Percentiles rank a stretch among this genome's conserved stretches.
These are phyloP conservation scores for Rhizopogon roseolus DNA, from an alignment of 768 basidiomycete genomes.

Conservation along the genomic window DNA sequence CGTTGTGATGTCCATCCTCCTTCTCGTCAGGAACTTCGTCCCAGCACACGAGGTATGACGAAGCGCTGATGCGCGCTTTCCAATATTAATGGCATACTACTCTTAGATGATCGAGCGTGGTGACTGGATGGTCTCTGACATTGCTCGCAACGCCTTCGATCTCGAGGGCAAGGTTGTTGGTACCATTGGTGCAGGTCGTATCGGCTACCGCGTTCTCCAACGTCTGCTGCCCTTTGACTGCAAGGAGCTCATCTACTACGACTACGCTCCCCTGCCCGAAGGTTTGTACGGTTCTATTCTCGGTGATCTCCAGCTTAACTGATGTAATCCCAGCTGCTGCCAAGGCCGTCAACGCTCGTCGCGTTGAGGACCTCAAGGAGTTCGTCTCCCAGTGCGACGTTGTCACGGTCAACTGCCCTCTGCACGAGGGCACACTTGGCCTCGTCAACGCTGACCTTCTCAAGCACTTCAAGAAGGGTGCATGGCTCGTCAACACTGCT, in stretches of 20 bases:
- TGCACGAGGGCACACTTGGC: slow-evolving; percentile 80
- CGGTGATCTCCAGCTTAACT: neutral
- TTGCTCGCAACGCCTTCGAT: slow-evolving; percentile 83
- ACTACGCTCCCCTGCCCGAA: slow-evolving; percentile 69
- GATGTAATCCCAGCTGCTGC: slow-evolving; percentile 44
- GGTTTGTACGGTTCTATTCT: slow-evolving; percentile 27
- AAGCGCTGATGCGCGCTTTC: neutral
- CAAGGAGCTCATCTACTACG: slow-evolving; percentile 90
- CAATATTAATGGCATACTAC: neutral
- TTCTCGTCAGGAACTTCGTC: slow-evolving; percentile 86
- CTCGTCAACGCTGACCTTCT: slow-evolving; percentile 80
- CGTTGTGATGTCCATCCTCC: slow-evolving; percentile 85
- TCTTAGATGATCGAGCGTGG: slow-evolving; percentile 73
- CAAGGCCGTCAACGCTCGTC: slow-evolving; percentile 61
- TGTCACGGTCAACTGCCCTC: slow-evolving; percentile 82
- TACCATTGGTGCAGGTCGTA: slow-evolving; percentile 79
- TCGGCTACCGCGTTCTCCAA: slow-evolving; percentile 85
- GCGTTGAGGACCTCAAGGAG: slow-evolving; percentile 73
- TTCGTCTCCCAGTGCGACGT: slow-evolving; percentile 64
- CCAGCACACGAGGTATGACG: slow-evolving; percentile 72
- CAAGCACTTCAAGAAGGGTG: slow-evolving; percentile 86
- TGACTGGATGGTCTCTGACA: slow-evolving; percentile 82
- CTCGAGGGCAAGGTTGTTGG: slow-evolving; percentile 90
- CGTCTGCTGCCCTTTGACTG: slow-evolving; percentile 78
- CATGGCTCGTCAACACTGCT: slow-evolving; percentile 91